A percentile compares a stretch with the other conserved stretches of the same genome.
Evolutionary conservation across 768 basidiomycete genomes (phyloP).

Genomic region (Trametes elegans): DNA sequence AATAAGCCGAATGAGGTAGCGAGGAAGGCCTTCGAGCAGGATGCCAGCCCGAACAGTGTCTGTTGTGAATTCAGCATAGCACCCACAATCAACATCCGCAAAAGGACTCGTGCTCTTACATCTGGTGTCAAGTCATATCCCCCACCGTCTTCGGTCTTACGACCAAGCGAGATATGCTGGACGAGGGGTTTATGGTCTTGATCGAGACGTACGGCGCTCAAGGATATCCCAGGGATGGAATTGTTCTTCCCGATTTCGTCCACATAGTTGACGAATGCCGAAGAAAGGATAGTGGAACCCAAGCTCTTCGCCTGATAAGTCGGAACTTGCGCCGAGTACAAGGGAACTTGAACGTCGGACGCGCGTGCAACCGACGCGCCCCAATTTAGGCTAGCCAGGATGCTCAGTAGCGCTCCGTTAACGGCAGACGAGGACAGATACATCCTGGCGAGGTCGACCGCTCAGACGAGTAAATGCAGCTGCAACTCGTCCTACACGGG

Average conservation of each 20-base stretch:
- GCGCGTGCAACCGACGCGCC: no score
- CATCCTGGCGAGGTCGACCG: no score
- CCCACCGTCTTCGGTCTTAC: constrained; percentile 14
- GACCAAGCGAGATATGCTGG: constrained; percentile 12
- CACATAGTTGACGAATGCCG: constrained; percentile 10
- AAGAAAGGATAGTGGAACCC: constrained; percentile 1
- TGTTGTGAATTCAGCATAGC: neutral
- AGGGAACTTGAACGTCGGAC: no score
- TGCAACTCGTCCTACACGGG: no score
- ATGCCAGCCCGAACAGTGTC: constrained; percentile 32
- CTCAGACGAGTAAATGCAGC: no score
- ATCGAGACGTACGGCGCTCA: constrained; percentile 17
- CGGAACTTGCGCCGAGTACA: no score
- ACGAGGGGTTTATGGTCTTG: neutral
- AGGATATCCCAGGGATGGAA: constrained; percentile 15
- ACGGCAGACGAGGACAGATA: no score
- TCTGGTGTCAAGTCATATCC: constrained; percentile 15
- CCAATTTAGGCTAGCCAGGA: no score
- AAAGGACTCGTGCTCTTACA: neutral
- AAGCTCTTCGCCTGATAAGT: no score
- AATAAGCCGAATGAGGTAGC: constrained; percentile 30
- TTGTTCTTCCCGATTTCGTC: constrained; percentile 8
- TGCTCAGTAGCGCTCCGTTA: no score
- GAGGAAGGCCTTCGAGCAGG: constrained; percentile 34
- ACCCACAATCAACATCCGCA: neutral